A percentile compares a stretch with the other conserved stretches of the same genome.
Evolutionary conservation across 2,329 filamentous ascomycete species (phyloP).

Genomic region (Aspergillus calidoustus): DNA sequence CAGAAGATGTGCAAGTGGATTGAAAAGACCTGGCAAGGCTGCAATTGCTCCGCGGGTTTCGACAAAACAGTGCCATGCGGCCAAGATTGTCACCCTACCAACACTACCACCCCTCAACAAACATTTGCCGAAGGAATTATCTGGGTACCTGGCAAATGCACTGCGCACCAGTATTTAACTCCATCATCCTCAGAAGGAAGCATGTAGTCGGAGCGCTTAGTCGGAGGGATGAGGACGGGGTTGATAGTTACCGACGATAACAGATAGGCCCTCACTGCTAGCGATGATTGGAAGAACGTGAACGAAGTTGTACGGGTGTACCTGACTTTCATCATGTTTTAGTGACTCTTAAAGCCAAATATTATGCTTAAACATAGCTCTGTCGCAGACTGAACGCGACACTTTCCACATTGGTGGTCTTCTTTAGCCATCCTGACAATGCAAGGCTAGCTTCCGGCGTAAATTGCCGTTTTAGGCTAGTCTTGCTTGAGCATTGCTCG

Average conservation of each 20-base stretch:
- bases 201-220: background rate
- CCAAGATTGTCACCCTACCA: background rate
- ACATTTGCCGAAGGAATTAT: background rate
- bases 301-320: no score
- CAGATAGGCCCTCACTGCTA: no score
- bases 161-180: background rate
- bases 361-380: no score
- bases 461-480: no score
- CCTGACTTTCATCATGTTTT: no score
- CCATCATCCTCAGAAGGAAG: background rate
- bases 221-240: background rate
- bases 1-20: background rate
- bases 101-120: slow-evolving; percentile 1
- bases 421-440: no score
- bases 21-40: background rate
- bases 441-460: no score
- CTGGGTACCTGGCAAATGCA: background rate
- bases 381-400: no score
- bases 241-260: background rate
- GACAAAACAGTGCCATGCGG: background rate
- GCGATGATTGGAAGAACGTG: no score
- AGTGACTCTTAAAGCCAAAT: no score
- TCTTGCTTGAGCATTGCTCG: no score
- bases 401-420: no score
- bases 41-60: background rate